A percentile compares a stretch with the other conserved stretches of the same genome.
phyloP scores from a whole-genome alignment of 768 basidiomycete species.

The Favolaschia claudopus region DNA sequence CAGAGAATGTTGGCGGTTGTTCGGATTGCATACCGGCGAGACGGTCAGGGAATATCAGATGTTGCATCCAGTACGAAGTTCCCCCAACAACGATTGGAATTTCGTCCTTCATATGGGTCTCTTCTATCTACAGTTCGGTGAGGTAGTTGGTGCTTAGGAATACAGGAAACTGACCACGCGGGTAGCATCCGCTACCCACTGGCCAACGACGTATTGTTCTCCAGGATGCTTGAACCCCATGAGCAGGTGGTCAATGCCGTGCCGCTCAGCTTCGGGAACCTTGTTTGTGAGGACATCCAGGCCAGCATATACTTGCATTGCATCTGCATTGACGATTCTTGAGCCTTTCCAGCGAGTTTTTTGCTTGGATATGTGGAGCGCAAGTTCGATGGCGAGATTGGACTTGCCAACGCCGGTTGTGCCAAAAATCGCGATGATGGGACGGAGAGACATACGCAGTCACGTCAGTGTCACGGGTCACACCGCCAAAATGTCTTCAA shows the following conservation, averaged over 20 bases:
- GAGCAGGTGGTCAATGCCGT: slow-evolving; percentile 86
- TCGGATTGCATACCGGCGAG: slow-evolving; percentile 45
- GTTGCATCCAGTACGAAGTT: slow-evolving; percentile 97
- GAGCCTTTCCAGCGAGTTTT: slow-evolving; percentile 62
- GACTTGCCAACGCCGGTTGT: slow-evolving; percentile 98
- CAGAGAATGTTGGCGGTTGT: slow-evolving; percentile 35
- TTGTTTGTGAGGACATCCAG: slow-evolving; percentile 97
- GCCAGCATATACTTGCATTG: slow-evolving; percentile 96
- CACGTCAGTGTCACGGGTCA: neutral
- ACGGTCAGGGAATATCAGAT: slow-evolving; percentile 88
- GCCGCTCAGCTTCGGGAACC: slow-evolving; percentile 75
- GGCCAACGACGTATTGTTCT: slow-evolving; percentile 84
- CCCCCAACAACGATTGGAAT: slow-evolving; percentile 95
- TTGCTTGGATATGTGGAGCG: slow-evolving; percentile 58
- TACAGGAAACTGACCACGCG: slow-evolving; percentile 61
- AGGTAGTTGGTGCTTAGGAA: slow-evolving; percentile 13
- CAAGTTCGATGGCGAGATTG: slow-evolving; percentile 88
- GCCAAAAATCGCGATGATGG: slow-evolving; percentile 87
- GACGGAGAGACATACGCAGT: slow-evolving; percentile 52
- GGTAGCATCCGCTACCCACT: slow-evolving; percentile 89
- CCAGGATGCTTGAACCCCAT: slow-evolving; percentile 90
- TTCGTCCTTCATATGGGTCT: slow-evolving; percentile 65
- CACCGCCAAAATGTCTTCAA: slow-evolving; percentile 37
- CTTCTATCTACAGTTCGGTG: slow-evolving; percentile 64
- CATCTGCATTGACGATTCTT: slow-evolving; percentile 92